A percentile compares a stretch with the other conserved stretches of the same genome.
These are phyloP conservation scores for Dillenia turbinata DNA, from an alignment of 164 flowering plant species.

Conservation along the genomic window DNA sequence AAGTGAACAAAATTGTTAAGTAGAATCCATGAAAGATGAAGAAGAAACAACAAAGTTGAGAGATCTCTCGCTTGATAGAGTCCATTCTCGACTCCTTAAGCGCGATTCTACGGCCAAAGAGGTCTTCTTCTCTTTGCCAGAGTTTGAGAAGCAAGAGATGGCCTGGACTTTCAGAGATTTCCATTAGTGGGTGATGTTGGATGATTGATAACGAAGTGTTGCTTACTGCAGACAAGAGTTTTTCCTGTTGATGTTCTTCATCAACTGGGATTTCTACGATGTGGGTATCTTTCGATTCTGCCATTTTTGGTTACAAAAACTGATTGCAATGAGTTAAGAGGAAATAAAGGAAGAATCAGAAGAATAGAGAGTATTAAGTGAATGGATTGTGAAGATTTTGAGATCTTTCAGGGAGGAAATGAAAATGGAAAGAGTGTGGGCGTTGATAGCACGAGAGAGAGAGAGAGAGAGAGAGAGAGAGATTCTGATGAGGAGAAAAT, in stretches of 20 bases:
- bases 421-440: too few relatives aligned
- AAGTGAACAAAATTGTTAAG: constrained; percentile 52
- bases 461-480: too few relatives aligned
- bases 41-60: constrained; percentile 69
- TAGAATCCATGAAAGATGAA: constrained; percentile 61
- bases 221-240: constrained; percentile 10
- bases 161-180: constrained; percentile 84
- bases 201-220: constrained; percentile 28
- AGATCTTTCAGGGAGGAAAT: too few relatives aligned
- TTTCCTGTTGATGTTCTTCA: constrained; percentile 37
- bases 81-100: constrained; percentile 57
- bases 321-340: too few relatives aligned
- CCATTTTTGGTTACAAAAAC: constrained; percentile 31
- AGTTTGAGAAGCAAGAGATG: constrained; percentile 90
- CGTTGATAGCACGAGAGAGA: too few relatives aligned
- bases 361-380: too few relatives aligned
- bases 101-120: constrained; percentile 40
- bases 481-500: too few relatives aligned
- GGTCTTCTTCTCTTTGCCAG: constrained; percentile 82
- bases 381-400: too few relatives aligned
- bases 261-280: constrained; percentile 74
- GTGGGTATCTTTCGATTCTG: constrained; percentile 46
- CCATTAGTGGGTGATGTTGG: constrained; percentile 79
- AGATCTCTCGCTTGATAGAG: constrained; percentile 45
- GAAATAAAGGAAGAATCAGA: too few relatives aligned